phyloP scores from a whole-genome alignment of 169 alveolate genomes.

The Plasmodium billcollinsi region DNA sequence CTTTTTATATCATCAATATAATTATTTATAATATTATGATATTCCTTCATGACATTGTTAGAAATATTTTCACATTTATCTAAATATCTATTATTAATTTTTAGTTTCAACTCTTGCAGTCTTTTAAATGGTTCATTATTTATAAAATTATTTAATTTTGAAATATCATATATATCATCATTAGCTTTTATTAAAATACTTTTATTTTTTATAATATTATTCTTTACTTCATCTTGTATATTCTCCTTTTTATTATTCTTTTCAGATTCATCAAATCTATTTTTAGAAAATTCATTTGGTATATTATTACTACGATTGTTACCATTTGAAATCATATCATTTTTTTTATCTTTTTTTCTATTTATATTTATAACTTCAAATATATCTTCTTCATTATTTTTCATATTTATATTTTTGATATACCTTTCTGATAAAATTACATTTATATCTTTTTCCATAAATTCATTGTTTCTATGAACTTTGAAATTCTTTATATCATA shows the following conservation, averaged over 20 bases:
- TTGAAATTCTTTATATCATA: slow-evolving; percentile 37
- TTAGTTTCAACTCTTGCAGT: slow-evolving; percentile 20
- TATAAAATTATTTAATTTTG: not conserved
- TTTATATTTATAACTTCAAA: not conserved
- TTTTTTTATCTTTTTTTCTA: not conserved
- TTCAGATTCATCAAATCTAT: not conserved
- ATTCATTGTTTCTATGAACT: slow-evolving; percentile 10
- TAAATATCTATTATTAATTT: slow-evolving; percentile 25
- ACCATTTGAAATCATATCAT: not conserved
- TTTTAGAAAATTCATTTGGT: not conserved
- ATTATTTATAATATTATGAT: slow-evolving; percentile 9
- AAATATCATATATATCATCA: not conserved
- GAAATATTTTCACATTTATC: slow-evolving; percentile 15
- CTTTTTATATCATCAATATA: slow-evolving; percentile 28
- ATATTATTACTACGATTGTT: not conserved
- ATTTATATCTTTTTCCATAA: slow-evolving; percentile 16
- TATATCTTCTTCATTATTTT: slow-evolving; percentile 1
- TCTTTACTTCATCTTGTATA: not conserved
- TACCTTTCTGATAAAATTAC: not conserved
- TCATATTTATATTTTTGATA: not conserved
- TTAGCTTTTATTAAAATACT: not conserved
- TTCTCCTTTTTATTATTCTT: not conserved
- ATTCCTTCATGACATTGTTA: slow-evolving; percentile 6
- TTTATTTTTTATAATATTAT: slow-evolving; percentile 3
- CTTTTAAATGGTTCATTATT: slow-evolving; percentile 19